Evolutionary conservation across 2,329 filamentous ascomycete genomes (phyloP).

Genomic region (Cytospora mali): DNA sequence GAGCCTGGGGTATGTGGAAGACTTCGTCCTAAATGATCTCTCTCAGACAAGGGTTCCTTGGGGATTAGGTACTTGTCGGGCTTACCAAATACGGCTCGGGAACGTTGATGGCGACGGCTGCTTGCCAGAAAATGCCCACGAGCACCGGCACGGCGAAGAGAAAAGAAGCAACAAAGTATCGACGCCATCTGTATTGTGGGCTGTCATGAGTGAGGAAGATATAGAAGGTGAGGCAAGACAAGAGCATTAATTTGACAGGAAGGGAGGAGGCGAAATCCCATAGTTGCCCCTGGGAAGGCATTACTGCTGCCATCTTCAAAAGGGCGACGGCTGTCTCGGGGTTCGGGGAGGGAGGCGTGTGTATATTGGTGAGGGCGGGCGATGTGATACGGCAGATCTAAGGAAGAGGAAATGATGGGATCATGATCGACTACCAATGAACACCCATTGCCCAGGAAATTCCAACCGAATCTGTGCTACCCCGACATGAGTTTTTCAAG

Average conservation of each 20-base stretch:
- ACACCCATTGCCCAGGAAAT: not conserved
- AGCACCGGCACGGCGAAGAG: slow-evolving; percentile 31
- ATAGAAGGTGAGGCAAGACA: slow-evolving; percentile 7
- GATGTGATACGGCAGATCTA: not conserved
- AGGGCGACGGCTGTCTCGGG: slow-evolving; percentile 15
- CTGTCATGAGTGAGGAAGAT: not conserved
- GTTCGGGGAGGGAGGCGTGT: not conserved
- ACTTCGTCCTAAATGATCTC: slow-evolving; percentile 68
- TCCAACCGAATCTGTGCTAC: not conserved
- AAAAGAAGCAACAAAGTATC: slow-evolving; percentile 20
- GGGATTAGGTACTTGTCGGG: not conserved
- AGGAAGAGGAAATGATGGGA: not conserved
- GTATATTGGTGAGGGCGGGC: not conserved
- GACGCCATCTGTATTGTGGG: slow-evolving; percentile 4
- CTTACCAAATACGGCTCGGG: slow-evolving; percentile 59
- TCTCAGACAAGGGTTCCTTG: slow-evolving; percentile 1
- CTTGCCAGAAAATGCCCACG: slow-evolving; percentile 40
- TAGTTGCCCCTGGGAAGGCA: not conserved
- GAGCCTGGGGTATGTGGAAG: slow-evolving; percentile 89
- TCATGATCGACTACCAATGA: not conserved
- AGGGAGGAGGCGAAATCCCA: not conserved
- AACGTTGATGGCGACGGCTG: slow-evolving; percentile 43
- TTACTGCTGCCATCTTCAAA: not conserved
- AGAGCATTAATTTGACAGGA: not conserved
- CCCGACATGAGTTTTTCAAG: not conserved